A percentile compares a stretch with the other conserved stretches of the same genome.
These are phyloP conservation scores for Trichaptum fuscoviolaceum DNA, from an alignment of 768 basidiomycete genomes.

Conservation along the genomic window DNA sequence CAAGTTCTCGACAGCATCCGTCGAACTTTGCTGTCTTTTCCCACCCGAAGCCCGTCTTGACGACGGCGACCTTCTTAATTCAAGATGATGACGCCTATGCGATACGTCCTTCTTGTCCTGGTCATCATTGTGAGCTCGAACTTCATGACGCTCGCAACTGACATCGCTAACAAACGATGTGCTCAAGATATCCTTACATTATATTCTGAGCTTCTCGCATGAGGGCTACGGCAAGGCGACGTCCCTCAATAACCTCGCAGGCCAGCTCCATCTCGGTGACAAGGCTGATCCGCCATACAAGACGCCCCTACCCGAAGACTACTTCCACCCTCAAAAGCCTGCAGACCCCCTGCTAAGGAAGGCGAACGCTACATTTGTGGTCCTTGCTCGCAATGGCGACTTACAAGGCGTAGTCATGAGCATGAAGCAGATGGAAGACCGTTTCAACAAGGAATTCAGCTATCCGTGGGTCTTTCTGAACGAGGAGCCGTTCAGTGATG, in stretches of 20 bases:
- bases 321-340: conserved; percentile 39
- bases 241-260: conserved; percentile 35
- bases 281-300: conserved; percentile 42
- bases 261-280: conserved; percentile 20
- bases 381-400: conserved; percentile 61
- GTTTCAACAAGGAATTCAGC: conserved; percentile 54
- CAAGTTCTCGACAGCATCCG: neutral
- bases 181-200: conserved; percentile 49
- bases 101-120: conserved; percentile 47
- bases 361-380: conserved; percentile 80
- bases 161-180: conserved; percentile 8
- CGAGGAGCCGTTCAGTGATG: conserved; percentile 69
- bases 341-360: conserved; percentile 43
- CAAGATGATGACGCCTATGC: conserved; percentile 56
- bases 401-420: conserved; percentile 55
- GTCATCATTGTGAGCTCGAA: conserved; percentile 37
- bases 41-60: neutral
- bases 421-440: conserved; percentile 63
- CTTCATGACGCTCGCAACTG: conserved; percentile 4
- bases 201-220: conserved; percentile 45
- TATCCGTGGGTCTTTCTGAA: conserved; percentile 88
- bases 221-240: conserved; percentile 44
- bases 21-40: neutral
- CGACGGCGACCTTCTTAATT: conserved; percentile 6
- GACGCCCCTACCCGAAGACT: conserved; percentile 53